Percentiles rank a stretch among this genome's conserved stretches.
Evolutionary conservation across 2,329 filamentous ascomycete genomes (phyloP).

Genomic region (Aspergillus proliferans): DNA sequence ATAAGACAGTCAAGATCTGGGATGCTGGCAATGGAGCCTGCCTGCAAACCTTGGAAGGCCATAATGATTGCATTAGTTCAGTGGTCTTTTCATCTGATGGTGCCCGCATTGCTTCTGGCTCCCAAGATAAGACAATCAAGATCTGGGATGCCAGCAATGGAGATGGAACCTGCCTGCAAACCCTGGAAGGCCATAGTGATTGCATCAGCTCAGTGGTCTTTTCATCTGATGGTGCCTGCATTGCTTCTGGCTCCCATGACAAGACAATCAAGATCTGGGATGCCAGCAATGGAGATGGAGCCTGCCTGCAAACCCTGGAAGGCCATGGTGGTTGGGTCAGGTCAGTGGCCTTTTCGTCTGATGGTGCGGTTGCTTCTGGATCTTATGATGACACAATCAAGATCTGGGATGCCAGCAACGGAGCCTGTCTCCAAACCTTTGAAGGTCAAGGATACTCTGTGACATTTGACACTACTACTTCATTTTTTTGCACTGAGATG

Average conservation of each 20-base stretch:
- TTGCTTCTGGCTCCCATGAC: slow-evolving; percentile 20
- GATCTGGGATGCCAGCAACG: slow-evolving; percentile 33
- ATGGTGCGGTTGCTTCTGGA: slow-evolving; percentile 13
- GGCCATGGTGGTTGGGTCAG: slow-evolving; percentile 6
- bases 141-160: slow-evolving; percentile 35
- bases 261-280: slow-evolving; percentile 21
- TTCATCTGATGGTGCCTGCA: slow-evolving; percentile 15
- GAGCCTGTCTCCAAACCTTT: slow-evolving; percentile 9
- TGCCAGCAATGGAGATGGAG: slow-evolving; percentile 29
- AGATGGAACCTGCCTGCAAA: slow-evolving; percentile 6
- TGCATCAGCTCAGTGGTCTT: slow-evolving; percentile 13
- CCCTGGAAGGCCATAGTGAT: slow-evolving; percentile 9
- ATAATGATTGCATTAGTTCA: no score
- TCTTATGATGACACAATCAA: slow-evolving; percentile 17
- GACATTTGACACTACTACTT: background rate
- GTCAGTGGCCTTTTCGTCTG: slow-evolving; percentile 19
- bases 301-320: slow-evolving; percentile 5
- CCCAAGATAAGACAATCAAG: slow-evolving; percentile 15
- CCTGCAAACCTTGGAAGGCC: no score
- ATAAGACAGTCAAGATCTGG: no score
- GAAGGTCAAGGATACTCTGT: slow-evolving; percentile 5
- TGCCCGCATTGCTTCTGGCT: no score
- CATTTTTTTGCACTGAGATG: background rate
- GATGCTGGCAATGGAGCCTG: no score
- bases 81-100: no score